Evolutionary conservation across 805 yeast genomes (phyloP).

Genomic region (Myxozyma neotropica): DNA sequence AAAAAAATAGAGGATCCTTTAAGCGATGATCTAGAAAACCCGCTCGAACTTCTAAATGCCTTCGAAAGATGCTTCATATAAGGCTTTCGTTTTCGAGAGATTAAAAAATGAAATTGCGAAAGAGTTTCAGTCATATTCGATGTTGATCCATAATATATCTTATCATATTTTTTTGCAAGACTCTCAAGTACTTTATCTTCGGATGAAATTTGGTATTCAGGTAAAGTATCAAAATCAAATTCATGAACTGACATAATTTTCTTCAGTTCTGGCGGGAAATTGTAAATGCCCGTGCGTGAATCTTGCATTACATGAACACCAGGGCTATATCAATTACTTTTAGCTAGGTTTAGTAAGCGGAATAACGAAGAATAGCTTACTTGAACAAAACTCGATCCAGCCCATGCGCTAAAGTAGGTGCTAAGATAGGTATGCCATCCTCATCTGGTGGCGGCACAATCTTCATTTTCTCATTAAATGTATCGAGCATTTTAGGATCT

Average conservation of each 20-base stretch:
- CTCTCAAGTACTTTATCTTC: conserved; percentile 58
- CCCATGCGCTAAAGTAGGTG: conserved; percentile 58
- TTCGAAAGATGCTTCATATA: conserved; percentile 37
- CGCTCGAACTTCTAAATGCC: not conserved
- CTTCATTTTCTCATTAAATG: not conserved
- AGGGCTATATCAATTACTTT: conserved; percentile 53
- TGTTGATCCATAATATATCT: conserved; percentile 71
- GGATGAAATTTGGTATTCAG: conserved; percentile 65
- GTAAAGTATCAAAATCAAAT: conserved; percentile 61
- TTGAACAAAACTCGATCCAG: conserved; percentile 68
- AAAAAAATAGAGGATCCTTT: conserved; percentile 63
- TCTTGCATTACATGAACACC: conserved; percentile 78
- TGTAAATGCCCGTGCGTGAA: conserved; percentile 71
- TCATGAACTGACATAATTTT: conserved; percentile 64
- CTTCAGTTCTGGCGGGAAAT: conserved; percentile 64
- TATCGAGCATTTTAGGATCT: not conserved
- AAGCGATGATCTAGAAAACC: conserved; percentile 51
- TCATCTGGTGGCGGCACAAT: conserved; percentile 1
- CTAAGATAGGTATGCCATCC: conserved; percentile 9
- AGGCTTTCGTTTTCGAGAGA: conserved; percentile 64
- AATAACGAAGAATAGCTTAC: no score
- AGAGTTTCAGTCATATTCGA: conserved; percentile 82
- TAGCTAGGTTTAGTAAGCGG: not conserved
- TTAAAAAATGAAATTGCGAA: conserved; percentile 69
- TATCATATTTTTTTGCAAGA: conserved; percentile 48